A percentile compares a stretch with the other conserved stretches of the same genome.
Evolutionary conservation across 805 yeast species (phyloP).

Genomic region (Saccharomycopsis olivae): DNA sequence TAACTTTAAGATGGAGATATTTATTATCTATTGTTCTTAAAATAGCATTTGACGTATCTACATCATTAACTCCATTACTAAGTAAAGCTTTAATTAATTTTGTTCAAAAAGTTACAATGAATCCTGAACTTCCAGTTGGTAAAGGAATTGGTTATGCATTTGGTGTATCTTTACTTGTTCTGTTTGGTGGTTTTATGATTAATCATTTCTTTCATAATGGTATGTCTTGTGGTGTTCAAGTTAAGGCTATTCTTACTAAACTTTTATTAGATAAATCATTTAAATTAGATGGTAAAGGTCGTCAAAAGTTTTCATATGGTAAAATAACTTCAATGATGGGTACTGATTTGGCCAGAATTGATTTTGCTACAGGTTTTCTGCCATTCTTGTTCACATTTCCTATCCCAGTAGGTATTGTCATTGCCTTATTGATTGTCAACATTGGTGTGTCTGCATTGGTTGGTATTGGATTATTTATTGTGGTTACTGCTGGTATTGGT

Average conservation of each 20-base stretch:
- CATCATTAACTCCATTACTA: slow-evolving; percentile 43
- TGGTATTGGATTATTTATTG: slow-evolving; percentile 44
- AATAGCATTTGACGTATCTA: slow-evolving; percentile 34
- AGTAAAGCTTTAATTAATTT: slow-evolving; percentile 44
- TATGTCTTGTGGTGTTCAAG: slow-evolving; percentile 54
- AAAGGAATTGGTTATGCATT: slow-evolving; percentile 53
- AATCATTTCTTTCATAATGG: slow-evolving; percentile 44
- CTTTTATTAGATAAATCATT: slow-evolving; percentile 57
- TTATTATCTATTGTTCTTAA: slow-evolving; percentile 30
- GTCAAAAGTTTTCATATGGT: slow-evolving; percentile 45
- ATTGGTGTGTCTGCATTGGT: slow-evolving; percentile 60
- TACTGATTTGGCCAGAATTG: slow-evolving; percentile 70
- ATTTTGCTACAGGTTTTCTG: slow-evolving; percentile 53
- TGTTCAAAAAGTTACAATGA: slow-evolving; percentile 33
- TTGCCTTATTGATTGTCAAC: slow-evolving; percentile 52
- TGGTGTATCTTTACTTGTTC: slow-evolving; percentile 38
- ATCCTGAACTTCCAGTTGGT: background rate
- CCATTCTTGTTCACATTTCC: slow-evolving; percentile 48
- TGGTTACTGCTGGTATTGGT: slow-evolving; percentile 27
- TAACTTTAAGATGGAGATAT: slow-evolving; percentile 39
- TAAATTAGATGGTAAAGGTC: slow-evolving; percentile 40
- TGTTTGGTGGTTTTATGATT: slow-evolving; percentile 28
- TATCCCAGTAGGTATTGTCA: slow-evolving; percentile 48
- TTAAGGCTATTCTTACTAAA: slow-evolving; percentile 54
- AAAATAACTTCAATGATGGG: slow-evolving; percentile 64